Evolutionary conservation across 2,329 filamentous ascomycete genomes (phyloP).

Genomic region (Tolypocladium tropicale): DNA sequence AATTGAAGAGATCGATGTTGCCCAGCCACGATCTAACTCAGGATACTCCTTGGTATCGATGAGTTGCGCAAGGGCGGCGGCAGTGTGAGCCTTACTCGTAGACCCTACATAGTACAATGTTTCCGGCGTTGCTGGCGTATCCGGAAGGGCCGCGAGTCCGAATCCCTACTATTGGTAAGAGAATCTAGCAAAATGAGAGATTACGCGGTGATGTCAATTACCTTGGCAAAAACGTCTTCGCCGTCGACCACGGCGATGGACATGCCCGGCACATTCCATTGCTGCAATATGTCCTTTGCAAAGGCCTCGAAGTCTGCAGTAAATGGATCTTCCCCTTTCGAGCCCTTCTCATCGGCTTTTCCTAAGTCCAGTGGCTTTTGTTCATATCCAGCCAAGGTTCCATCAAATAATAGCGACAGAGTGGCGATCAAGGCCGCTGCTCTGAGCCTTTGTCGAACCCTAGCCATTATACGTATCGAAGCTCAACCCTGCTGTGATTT

Average conservation of each 20-base stretch:
- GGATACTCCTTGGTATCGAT: constrained; percentile 29
- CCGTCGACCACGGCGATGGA: constrained; percentile 24
- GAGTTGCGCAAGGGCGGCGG: constrained; percentile 37
- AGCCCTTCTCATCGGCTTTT: too few species aligned
- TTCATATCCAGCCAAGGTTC: too few species aligned
- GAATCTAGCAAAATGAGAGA: background rate
- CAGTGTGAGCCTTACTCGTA: constrained; percentile 45
- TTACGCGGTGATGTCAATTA: too few species aligned
- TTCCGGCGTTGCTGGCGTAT: constrained; percentile 28
- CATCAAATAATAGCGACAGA: too few species aligned
- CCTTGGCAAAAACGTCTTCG: constrained; percentile 14
- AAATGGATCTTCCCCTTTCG: too few species aligned
- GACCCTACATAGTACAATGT: constrained; percentile 47
- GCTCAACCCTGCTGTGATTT: too few species aligned
- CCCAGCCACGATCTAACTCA: constrained; percentile 27
- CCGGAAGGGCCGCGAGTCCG: constrained; percentile 19
- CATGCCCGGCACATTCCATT: constrained; percentile 6
- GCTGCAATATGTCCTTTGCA: constrained; percentile 1
- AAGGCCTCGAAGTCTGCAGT: too few species aligned
- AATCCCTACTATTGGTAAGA: constrained; percentile 16
- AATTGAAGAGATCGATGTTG: constrained; percentile 32
- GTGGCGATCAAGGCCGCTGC: too few species aligned
- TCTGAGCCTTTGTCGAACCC: too few species aligned
- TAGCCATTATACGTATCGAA: too few species aligned
- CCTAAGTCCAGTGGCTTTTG: too few species aligned